Conservation (phyloP, 2,329 filamentous ascomycete species). For the Paraphoma chrysanthemicola region DNA sequence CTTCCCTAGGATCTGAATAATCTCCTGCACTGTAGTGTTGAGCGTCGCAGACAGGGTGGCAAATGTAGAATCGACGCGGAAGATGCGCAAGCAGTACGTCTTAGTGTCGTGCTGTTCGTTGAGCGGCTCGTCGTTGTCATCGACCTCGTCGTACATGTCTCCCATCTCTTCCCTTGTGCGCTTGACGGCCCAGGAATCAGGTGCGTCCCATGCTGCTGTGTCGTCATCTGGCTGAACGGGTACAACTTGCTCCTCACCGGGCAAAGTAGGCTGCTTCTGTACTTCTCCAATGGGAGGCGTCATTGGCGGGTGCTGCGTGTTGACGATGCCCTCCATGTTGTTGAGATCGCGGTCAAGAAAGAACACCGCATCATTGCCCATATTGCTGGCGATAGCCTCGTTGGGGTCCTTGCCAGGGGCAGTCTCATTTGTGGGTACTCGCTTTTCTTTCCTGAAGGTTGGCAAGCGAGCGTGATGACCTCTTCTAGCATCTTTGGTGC, state of each 20-base stretch:
- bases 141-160: conserved; percentile 64
- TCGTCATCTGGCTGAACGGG: conserved; percentile 41
- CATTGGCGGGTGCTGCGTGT: conserved; percentile 66
- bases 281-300: conserved; percentile 67
- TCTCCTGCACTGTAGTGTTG: conserved; percentile 83
- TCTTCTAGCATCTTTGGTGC: conserved; percentile 32
- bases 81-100: conserved; percentile 92
- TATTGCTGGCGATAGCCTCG: conserved; percentile 47
- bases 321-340: conserved; percentile 90
- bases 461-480: conserved; percentile 49
- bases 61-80: conserved; percentile 92
- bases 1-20: conserved; percentile 88
- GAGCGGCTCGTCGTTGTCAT: conserved; percentile 72
- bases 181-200: conserved; percentile 95
- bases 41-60: conserved; percentile 86
- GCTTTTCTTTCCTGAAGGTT: conserved; percentile 59
- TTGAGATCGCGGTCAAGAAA: conserved; percentile 86
- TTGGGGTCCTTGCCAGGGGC: conserved; percentile 53
- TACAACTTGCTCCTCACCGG: conserved; percentile 39
- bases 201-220: conserved; percentile 81
- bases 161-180: conserved; percentile 69
- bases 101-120: conserved; percentile 76
- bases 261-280: conserved; percentile 56
- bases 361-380: conserved; percentile 69
- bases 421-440: conserved; percentile 28